Conservation (phyloP, 2,329 filamentous ascomycete genomes). For the Paecilomyces niveus region DNA sequence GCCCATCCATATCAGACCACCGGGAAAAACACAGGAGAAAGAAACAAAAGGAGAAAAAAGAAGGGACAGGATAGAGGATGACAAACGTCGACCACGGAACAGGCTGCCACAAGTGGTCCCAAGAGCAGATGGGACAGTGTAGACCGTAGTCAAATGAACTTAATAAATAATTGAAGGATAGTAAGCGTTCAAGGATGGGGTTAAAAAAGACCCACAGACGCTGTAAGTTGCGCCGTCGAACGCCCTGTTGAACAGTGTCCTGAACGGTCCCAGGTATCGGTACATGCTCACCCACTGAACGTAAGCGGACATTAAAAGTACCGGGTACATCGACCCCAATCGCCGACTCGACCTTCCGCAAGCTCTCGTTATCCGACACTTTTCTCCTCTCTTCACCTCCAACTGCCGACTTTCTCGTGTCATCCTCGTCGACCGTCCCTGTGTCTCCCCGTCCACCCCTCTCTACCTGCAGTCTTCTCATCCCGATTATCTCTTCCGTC, state of each 20-base stretch:
- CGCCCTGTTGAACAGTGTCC: background rate
- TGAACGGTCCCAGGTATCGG: background rate
- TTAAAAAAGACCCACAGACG: background rate
- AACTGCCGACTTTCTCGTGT: background rate
- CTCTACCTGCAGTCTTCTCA: slow-evolving; percentile 7
- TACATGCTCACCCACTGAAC: background rate
- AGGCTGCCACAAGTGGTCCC: background rate
- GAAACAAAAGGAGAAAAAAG: background rate
- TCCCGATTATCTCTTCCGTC: slow-evolving; percentile 7
- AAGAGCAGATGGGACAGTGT: background rate
- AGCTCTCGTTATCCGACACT: background rate
- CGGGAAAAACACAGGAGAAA: background rate
- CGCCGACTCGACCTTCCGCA: background rate
- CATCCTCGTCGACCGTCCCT: background rate
- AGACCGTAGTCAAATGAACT: background rate
- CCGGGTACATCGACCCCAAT: background rate
- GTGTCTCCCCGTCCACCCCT: background rate
- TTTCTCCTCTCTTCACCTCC: background rate
- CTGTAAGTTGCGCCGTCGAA: background rate
- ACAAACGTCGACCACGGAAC: background rate
- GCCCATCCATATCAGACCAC: background rate
- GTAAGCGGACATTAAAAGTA: background rate
- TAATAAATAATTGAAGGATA: background rate
- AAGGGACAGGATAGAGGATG: background rate
- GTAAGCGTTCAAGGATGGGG: background rate